Evolutionary conservation across 441 rosid species (phyloP), one percentile per base, ranked within the genome.

Genomic region (Aleurites moluccanus): DNA sequence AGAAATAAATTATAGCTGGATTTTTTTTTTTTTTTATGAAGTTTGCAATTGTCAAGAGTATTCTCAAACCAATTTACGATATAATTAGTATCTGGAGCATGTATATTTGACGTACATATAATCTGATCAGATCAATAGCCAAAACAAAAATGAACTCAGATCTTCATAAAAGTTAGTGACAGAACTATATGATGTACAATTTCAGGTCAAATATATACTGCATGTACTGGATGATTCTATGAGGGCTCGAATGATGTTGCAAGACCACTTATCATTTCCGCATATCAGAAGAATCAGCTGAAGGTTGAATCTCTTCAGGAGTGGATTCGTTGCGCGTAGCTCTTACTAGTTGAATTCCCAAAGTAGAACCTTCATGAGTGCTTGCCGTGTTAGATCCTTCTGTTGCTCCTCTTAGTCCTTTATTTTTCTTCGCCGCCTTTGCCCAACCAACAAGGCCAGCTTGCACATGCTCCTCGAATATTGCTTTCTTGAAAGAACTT

Each of bases 391-490:
- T 60, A 23, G 83, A 59, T 33, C 65, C 78, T 35, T 78, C 87
- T 20, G 52, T 50, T 44, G 27, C 89, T 16, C 77, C 72, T 74
- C 75, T 88, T 45, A 73, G 52, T 18, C 73, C 93, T 69, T 78
- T 89, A 79, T 69, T 87, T 75, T 14, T 79, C 81, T 74, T 92
- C 44, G 79, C 97, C 63, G 74, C 75, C 80, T 78, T 64, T 9
- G 84, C 92, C 98, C 97, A 92, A 23, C 81, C 92, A 11, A 73
- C 81, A 10, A 94, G 76, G 3, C 88, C 86, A 20, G 69, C 83
- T 45, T 84, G 96, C 21, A 84, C 78, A 71, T 89, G 88, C 0
- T 94, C 97, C 5, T 86, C 92, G 72, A 94, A 94, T 88, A 94
- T 92, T 14, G 86, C 91, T 74, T 83, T 86, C 84, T 90, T 94